Conservation (phyloP, 2,329 filamentous ascomycete genomes). For the Scytalidium sp. region DNA sequence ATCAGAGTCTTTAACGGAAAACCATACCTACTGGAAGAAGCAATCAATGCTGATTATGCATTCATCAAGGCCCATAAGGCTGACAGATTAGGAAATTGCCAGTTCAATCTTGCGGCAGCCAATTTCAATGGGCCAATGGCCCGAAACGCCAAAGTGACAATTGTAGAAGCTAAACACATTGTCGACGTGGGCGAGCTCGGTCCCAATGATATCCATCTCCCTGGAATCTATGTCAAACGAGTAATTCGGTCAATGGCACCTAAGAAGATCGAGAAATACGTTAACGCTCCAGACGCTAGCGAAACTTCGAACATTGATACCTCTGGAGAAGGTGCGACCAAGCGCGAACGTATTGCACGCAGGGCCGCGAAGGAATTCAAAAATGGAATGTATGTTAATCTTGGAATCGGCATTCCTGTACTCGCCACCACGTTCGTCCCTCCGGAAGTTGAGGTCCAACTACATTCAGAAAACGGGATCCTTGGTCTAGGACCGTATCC, state of each 20-base stretch:
- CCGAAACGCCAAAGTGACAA: constrained; percentile 84
- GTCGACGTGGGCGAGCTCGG: constrained; percentile 86
- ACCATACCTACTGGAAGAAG: constrained; percentile 84
- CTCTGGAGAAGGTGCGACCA: constrained; percentile 42
- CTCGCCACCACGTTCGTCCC: constrained; percentile 81
- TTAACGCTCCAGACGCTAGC: constrained; percentile 60
- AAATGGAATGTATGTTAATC: constrained; percentile 92
- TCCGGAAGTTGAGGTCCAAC: constrained; percentile 72
- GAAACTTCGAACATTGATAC: constrained; percentile 24
- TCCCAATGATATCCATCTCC: constrained; percentile 79
- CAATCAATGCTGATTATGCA: constrained; percentile 86
- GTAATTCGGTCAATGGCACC: constrained; percentile 76
- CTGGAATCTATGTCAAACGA: constrained; percentile 88
- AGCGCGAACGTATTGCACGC: constrained; percentile 81
- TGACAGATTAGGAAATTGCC: constrained; percentile 86
- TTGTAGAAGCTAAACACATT: constrained; percentile 90
- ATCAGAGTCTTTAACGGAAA: constrained; percentile 91
- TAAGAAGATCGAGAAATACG: constrained; percentile 85
- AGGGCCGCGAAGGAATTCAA: constrained; percentile 88
- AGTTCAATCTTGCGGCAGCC: constrained; percentile 81
- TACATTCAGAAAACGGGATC: constrained; percentile 81
- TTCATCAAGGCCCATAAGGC: constrained; percentile 94
- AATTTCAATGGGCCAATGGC: constrained; percentile 97
- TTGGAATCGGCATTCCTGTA: constrained; percentile 94
- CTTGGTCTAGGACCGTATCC: constrained; percentile 73